Percentiles rank a stretch among this genome's conserved stretches.
These are phyloP conservation scores for Cucumis hystrix DNA, from an alignment of 306 rosid species.

Conservation along the genomic window DNA sequence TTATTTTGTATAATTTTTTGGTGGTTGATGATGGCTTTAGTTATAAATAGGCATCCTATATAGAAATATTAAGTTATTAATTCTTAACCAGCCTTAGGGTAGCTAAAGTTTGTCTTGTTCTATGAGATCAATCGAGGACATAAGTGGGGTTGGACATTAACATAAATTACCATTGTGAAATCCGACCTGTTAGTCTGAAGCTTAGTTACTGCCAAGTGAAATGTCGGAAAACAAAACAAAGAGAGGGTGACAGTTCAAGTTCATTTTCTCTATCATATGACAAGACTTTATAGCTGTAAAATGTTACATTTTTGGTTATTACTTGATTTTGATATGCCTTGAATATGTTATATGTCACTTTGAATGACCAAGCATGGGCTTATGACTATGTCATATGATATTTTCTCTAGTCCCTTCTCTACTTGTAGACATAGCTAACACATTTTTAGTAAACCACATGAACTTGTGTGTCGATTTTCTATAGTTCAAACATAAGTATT, in stretches of 20 bases:
- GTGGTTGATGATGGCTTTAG: neutral
- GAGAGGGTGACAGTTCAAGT: neutral
- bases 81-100: neutral
- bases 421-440: too few relatives aligned
- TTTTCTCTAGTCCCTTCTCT: too few relatives aligned
- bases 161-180: neutral
- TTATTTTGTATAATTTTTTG: neutral
- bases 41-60: neutral
- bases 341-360: too few relatives aligned
- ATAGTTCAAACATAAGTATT: too few relatives aligned
- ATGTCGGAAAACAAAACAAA: neutral
- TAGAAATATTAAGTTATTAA: neutral
- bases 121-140: neutral
- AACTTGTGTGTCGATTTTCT: too few relatives aligned
- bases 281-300: neutral
- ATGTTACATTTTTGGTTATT: neutral
- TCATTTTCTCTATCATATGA: neutral
- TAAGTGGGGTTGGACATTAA: neutral
- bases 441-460: too few relatives aligned
- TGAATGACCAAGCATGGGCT: too few relatives aligned
- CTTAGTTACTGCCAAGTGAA: neutral
- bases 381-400: too few relatives aligned
- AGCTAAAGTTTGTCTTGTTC: neutral
- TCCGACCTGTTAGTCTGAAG: neutral
- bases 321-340: neutral